These are phyloP conservation scores for Fraxinus angustifolia DNA, from an alignment of 305 asterid species.

Conservation along the genomic window DNA sequence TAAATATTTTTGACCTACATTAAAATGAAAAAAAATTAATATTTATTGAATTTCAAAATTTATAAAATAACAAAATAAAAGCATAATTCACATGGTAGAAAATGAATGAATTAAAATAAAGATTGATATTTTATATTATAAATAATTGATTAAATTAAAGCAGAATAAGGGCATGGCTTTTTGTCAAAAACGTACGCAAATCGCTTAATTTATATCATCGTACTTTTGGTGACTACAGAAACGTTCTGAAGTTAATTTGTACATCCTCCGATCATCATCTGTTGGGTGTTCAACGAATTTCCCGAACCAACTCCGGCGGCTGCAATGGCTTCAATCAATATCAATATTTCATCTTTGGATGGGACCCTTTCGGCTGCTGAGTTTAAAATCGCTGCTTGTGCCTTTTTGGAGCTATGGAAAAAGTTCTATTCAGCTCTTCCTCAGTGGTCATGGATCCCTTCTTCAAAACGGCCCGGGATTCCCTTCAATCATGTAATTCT, in stretches of 20 bases:
- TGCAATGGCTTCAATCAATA: not conserved
- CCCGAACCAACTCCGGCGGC: not conserved
- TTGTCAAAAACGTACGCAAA: not conserved
- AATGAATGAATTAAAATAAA: no score
- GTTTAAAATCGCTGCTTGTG: constrained; percentile 51
- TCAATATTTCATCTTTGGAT: constrained; percentile 30
- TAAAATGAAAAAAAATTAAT: no score
- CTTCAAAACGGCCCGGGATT: constrained; percentile 43
- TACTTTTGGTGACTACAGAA: not conserved
- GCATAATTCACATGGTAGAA: not conserved
- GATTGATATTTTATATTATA: not conserved
- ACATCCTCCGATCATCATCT: not conserved
- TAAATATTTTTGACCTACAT: no score
- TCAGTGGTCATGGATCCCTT: constrained; percentile 65
- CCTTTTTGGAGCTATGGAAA: constrained; percentile 61
- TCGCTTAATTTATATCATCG: not conserved
- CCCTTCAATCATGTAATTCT: constrained; percentile 31
- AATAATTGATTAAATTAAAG: not conserved
- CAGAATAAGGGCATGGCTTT: not conserved
- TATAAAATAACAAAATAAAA: no score
- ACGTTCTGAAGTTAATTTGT: not conserved
- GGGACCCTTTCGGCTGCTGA: constrained; percentile 60
- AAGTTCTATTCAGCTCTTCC: constrained; percentile 58
- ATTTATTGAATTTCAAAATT: no score
- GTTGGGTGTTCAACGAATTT: not conserved